Percentiles rank a stretch among this genome's conserved stretches.
Conservation (phyloP, 495 filamentous ascomycete species). For the Neurospora sp. region DNA sequence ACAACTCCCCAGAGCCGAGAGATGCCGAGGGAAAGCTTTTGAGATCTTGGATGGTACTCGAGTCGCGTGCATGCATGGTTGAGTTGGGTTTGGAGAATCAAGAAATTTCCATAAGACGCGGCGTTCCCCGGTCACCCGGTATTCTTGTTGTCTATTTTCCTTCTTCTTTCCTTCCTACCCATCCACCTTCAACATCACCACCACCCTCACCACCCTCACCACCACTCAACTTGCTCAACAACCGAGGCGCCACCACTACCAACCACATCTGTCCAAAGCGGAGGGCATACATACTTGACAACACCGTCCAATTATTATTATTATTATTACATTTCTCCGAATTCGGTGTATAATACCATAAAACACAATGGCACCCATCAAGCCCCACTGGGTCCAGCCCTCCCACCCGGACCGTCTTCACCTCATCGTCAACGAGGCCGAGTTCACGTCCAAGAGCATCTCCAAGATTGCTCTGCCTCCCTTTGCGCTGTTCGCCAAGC, state of each 20-base stretch:
- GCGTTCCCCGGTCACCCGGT: not conserved
- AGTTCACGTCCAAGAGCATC: conserved; percentile 51
- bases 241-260: not conserved
- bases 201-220: not conserved
- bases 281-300: not conserved
- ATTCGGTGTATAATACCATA: not conserved
- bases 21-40: not conserved
- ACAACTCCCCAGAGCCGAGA: not conserved
- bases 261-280: not conserved
- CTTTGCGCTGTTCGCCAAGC: conserved; percentile 46
- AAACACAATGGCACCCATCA: conserved; percentile 34
- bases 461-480: conserved; percentile 53
- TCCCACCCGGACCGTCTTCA: conserved; percentile 42
- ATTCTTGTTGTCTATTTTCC: not conserved
- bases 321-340: not conserved
- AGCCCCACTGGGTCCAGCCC: conserved; percentile 41
- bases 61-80: not conserved
- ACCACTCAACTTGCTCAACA: not conserved
- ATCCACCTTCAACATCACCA: not conserved
- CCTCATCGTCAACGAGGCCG: conserved; percentile 37
- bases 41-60: not conserved
- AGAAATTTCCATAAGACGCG: not conserved
- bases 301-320: not conserved
- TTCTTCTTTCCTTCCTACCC: not conserved
- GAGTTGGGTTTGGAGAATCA: not conserved